Evolutionary conservation across 768 basidiomycete species (phyloP).

Genomic region (Lactarius trivialis): DNA sequence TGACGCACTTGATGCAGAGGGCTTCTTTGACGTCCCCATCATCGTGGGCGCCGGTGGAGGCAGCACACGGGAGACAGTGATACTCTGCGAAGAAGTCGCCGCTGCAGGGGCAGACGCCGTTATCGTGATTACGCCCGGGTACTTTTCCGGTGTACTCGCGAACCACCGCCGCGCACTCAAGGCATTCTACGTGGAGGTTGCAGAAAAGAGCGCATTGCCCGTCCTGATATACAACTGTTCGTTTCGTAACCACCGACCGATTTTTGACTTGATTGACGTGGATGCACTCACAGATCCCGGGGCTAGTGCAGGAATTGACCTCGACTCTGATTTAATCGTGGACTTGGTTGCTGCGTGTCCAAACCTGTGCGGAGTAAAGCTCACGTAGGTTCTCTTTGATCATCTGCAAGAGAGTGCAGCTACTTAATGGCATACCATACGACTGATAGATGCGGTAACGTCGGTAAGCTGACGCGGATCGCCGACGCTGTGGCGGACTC

Average conservation of each 20-base stretch:
- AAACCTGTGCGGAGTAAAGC: slow-evolving; percentile 81
- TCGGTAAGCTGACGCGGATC: slow-evolving; percentile 86
- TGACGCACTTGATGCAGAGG: slow-evolving; percentile 61
- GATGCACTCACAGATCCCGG: slow-evolving; percentile 62
- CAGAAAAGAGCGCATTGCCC: slow-evolving; percentile 76
- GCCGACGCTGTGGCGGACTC: slow-evolving; percentile 56
- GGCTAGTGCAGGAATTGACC: slow-evolving; percentile 82
- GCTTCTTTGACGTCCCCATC: slow-evolving; percentile 52
- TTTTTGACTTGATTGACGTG: background rate
- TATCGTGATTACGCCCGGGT: slow-evolving; percentile 82
- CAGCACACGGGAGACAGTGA: slow-evolving; percentile 77
- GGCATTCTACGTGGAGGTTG: slow-evolving; percentile 69
- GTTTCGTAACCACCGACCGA: background rate
- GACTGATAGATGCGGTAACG: slow-evolving; percentile 68
- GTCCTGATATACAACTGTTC: slow-evolving; percentile 87
- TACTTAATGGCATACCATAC: slow-evolving; percentile 7
- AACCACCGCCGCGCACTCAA: slow-evolving; percentile 62
- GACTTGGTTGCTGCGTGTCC: slow-evolving; percentile 71
- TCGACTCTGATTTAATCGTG: slow-evolving; percentile 82
- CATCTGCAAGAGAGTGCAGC: background rate
- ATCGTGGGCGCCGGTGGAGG: slow-evolving; percentile 80
- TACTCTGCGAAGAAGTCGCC: slow-evolving; percentile 70
- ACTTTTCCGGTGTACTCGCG: slow-evolving; percentile 73
- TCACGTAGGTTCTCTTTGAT: slow-evolving; percentile 53
- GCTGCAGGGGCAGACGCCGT: slow-evolving; percentile 79